A percentile compares a stretch with the other conserved stretches of the same genome.
phyloP scores from a whole-genome alignment of 495 filamentous ascomycete genomes.

The Choiromyces venosus region DNA sequence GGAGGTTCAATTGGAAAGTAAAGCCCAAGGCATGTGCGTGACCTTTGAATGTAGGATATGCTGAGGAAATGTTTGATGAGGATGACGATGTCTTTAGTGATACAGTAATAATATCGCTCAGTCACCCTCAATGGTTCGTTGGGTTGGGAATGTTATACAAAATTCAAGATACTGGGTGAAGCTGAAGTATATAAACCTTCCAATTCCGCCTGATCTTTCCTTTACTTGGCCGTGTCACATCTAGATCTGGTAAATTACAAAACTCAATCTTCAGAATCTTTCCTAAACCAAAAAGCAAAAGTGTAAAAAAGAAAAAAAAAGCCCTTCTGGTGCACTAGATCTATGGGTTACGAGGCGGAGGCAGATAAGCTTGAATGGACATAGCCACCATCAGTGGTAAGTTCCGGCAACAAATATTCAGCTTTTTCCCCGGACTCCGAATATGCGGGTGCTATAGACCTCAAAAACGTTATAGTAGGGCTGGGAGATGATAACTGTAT shows the following conservation, averaged over 20 bases:
- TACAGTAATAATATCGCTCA: neutral
- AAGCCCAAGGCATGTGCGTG: neutral
- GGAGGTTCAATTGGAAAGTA: neutral
- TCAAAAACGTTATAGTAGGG: neutral
- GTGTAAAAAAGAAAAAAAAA: neutral
- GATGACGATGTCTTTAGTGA: neutral
- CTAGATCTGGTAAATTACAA: neutral
- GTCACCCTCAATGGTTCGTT: too few species aligned
- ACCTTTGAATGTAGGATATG: neutral
- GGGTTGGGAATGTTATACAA: neutral
- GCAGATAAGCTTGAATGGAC: neutral
- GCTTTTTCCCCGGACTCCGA: neutral
- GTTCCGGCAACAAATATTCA: neutral
- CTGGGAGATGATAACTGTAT: neutral
- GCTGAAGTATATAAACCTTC: neutral
- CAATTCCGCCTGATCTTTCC: neutral
- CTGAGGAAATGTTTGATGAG: neutral
- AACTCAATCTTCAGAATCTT: neutral
- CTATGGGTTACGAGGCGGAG: neutral
- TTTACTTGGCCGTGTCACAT: neutral
- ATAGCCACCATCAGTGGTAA: neutral
- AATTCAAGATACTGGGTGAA: neutral
- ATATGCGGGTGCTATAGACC: neutral
- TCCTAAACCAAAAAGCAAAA: neutral
- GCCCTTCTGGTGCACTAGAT: neutral